phyloP scores from a whole-genome alignment of 2,329 filamentous ascomycete genomes.

The Fusarium circinatum region DNA sequence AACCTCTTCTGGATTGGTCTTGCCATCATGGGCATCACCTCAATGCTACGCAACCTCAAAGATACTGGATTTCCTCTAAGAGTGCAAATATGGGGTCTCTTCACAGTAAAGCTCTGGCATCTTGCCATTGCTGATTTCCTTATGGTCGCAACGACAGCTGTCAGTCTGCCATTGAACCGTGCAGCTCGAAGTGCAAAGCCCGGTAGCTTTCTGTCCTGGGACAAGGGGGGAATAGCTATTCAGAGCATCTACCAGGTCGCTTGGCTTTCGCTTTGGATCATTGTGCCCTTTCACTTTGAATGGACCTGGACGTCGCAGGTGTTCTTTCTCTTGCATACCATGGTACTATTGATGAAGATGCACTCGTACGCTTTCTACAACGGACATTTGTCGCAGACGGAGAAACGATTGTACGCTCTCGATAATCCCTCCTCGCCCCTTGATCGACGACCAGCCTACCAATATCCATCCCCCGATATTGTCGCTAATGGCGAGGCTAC shows the following conservation, averaged over 20 bases:
- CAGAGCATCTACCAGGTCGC: slow-evolving; percentile 83
- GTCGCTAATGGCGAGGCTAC: slow-evolving; percentile 46
- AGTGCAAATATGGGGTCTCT: slow-evolving; percentile 86
- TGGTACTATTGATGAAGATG: slow-evolving; percentile 98
- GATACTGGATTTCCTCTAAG: slow-evolving; percentile 90
- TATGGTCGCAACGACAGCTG: slow-evolving; percentile 81
- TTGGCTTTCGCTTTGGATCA: slow-evolving; percentile 87
- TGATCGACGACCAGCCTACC: slow-evolving; percentile 76
- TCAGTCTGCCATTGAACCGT: slow-evolving; percentile 79
- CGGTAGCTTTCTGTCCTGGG: slow-evolving; percentile 74
- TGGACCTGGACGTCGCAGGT: slow-evolving; percentile 99
- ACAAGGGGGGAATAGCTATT: slow-evolving; percentile 77
- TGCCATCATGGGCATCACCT: slow-evolving; percentile 95
- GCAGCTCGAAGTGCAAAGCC: slow-evolving; percentile 66
- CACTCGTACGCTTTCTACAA: slow-evolving; percentile 99
- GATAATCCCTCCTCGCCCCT: slow-evolving; percentile 74
- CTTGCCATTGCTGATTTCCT: slow-evolving; percentile 82
- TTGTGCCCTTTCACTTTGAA: slow-evolving; percentile 82
- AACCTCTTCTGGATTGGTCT: slow-evolving; percentile 98
- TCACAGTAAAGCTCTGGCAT: slow-evolving; percentile 90
- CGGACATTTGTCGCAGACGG: slow-evolving; percentile 89
- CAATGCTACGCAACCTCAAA: slow-evolving; percentile 91
- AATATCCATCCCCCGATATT: slow-evolving; percentile 74
- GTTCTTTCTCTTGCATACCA: slow-evolving; percentile 89
- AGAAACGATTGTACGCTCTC: slow-evolving; percentile 80